These are phyloP conservation scores for Platismatia glauca DNA, from an alignment of 495 filamentous ascomycete species.

Conservation along the genomic window DNA sequence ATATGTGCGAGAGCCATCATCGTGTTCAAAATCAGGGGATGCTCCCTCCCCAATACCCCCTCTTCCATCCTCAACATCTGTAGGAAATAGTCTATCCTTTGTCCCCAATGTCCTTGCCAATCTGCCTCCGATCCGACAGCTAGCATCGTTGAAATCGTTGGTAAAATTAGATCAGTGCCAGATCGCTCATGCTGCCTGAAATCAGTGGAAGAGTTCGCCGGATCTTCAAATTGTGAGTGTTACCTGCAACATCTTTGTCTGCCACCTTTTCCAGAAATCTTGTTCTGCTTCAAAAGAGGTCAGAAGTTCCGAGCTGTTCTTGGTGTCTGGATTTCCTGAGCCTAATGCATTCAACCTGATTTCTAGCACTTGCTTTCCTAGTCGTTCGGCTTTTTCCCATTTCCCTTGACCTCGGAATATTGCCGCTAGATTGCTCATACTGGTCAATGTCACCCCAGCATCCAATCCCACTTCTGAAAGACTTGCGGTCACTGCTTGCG, in stretches of 20 bases:
- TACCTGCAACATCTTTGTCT: not conserved
- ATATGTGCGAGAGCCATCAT: not conserved
- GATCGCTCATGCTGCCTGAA: not conserved
- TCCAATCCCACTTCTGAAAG: not conserved
- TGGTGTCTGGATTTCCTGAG: not conserved
- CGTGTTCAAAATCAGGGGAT: not conserved
- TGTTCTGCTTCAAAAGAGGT: not conserved
- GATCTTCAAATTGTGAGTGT: not conserved
- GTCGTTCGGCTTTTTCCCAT: not conserved
- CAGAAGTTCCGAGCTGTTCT: not conserved
- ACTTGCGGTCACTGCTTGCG: not conserved
- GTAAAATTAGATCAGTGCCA: not conserved
- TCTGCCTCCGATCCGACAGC: not conserved
- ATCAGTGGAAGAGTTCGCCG: not conserved
- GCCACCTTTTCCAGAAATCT: not conserved
- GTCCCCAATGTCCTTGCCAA: not conserved
- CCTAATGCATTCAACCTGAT: not conserved
- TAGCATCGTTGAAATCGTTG: not conserved
- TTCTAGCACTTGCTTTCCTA: not conserved
- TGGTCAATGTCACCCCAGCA: not conserved
- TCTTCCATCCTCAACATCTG: not conserved
- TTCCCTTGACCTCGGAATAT: not conserved
- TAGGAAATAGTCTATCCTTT: not conserved
- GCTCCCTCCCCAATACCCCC: not conserved
- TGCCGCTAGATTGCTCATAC: not conserved